These are phyloP conservation scores for Limonium bicolor DNA, from an alignment of 148 eudicot species.

Conservation along the genomic window DNA sequence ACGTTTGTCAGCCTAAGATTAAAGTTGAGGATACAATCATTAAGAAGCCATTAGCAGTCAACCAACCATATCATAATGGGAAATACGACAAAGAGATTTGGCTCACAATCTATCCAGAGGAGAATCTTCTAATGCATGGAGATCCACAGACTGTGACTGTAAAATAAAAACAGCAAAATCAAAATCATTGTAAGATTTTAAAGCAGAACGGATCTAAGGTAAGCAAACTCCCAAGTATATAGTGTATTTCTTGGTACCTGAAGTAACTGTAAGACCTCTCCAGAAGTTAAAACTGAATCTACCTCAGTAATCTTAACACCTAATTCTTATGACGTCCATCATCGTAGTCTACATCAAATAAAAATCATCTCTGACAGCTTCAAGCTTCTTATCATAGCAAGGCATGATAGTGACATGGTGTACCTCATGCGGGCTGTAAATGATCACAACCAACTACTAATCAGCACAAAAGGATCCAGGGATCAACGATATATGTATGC, in stretches of 20 bases:
- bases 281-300: constrained; percentile 96
- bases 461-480: not conserved
- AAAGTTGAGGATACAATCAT: not conserved
- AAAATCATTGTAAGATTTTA: too few species aligned
- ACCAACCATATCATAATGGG: not conserved
- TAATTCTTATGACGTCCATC: constrained; percentile 17
- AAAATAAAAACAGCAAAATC: constrained; percentile 7
- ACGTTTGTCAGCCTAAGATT: constrained; percentile 58
- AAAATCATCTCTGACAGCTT: constrained; percentile 93
- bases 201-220: too few species aligned
- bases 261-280: constrained; percentile 82
- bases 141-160: constrained; percentile 74
- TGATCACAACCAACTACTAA: not conserved
- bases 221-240: too few species aligned
- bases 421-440: constrained; percentile 68
- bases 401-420: constrained; percentile 99
- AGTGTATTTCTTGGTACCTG: too few species aligned
- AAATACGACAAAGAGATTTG: not conserved
- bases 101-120: constrained; percentile 76
- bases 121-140: constrained; percentile 64
- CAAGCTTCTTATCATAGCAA: constrained; percentile 98
- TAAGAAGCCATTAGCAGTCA: not conserved
- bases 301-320: constrained; percentile 48
- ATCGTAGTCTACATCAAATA: constrained; percentile 40
- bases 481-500: not conserved